Evolutionary conservation across 192 early-diverging fungal species (phyloP), one percentile per base, ranked within the genome.

Genomic region (Gonapodya prolifera): DNA sequence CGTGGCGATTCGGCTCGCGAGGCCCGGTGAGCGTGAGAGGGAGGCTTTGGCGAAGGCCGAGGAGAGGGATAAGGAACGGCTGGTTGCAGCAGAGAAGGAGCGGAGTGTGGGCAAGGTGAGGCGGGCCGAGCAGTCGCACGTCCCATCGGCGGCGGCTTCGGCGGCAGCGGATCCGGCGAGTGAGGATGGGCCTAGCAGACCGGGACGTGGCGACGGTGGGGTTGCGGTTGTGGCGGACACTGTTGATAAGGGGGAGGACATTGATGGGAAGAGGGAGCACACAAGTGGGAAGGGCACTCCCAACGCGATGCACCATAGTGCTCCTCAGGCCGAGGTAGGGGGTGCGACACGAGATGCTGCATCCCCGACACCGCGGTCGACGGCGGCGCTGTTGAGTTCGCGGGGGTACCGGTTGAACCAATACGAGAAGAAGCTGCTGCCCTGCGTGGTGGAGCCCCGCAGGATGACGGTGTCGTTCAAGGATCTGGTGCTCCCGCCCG

Each of bases 401-500:
- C 31, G 69, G 0, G 82, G 82, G n/a, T 35, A 79, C 79, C 78
- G 81, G 61, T 75, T 85, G 2, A 83, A 79, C 84, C 70, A 82
- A 45, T 91, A 95, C 83, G 96, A 98, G 80, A 85, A 89, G 77
- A 89, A 87, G 70, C 81, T 98, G 70, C 78, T 95, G 0, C 81
- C 86, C 32, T 91, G 92, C 61, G 91, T 98, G 45, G 90, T 98
- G 16, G 88, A 94, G 78, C 93, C 96, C 77, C 77, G 88, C 88
- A 87, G 85, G 35, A 85, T 94, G 45, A 77, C 81, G 69, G 80
- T 84, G 1, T 81, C 83, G 2, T 94, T 98, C 69, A 75, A 82
- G 1, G 92, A 95, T 81, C 89, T 96, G 0, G 87, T 92, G 70
- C 87, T 93, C 2, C 89, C 92, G 34, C 77, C 88, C 1, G 82